A percentile compares a stretch with the other conserved stretches of the same genome.
These are phyloP conservation scores for Immersiella caudata DNA, from an alignment of 495 filamentous ascomycete species.

Conservation along the genomic window DNA sequence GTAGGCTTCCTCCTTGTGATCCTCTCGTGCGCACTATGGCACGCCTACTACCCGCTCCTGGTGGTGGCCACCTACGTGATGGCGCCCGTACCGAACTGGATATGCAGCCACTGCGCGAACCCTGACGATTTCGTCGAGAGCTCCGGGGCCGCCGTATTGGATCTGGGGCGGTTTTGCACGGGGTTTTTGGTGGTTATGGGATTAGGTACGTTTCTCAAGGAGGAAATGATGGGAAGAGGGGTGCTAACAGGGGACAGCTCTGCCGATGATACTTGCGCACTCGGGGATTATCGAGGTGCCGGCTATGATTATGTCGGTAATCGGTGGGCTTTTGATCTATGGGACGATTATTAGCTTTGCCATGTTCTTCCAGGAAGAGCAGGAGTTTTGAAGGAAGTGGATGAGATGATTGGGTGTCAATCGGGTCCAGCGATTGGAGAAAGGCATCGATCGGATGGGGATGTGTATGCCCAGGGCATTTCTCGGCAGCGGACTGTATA, in stretches of 20 bases:
- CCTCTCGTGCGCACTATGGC: conserved; percentile 91
- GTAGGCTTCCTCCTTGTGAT: conserved; percentile 99
- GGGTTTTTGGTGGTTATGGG: conserved; percentile 98
- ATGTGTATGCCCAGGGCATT: neutral
- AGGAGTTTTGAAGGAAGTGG: conserved; percentile 62
- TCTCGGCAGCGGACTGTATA: neutral
- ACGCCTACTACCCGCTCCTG: conserved; percentile 88
- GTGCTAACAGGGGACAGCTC: conserved; percentile 58
- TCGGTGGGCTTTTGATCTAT: conserved; percentile 93
- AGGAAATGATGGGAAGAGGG: neutral
- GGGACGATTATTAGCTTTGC: conserved; percentile 96
- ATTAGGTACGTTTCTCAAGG: conserved; percentile 68
- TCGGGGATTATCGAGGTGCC: conserved; percentile 73
- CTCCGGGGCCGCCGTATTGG: conserved; percentile 75
- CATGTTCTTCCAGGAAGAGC: conserved; percentile 97
- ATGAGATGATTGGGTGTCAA: neutral
- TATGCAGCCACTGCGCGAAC: conserved; percentile 82
- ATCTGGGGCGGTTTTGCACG: conserved; percentile 92
- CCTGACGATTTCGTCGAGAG: conserved; percentile 97
- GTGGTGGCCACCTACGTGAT: conserved; percentile 95
- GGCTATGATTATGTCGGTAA: conserved; percentile 95
- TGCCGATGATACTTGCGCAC: conserved; percentile 90
- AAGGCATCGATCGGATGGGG: neutral
- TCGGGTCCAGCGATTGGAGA: neutral
- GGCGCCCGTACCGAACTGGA: conserved; percentile 94